These are phyloP conservation scores for Dictyostelium purpureum DNA, from an alignment of 78 protist species.

Conservation along the genomic window DNA sequence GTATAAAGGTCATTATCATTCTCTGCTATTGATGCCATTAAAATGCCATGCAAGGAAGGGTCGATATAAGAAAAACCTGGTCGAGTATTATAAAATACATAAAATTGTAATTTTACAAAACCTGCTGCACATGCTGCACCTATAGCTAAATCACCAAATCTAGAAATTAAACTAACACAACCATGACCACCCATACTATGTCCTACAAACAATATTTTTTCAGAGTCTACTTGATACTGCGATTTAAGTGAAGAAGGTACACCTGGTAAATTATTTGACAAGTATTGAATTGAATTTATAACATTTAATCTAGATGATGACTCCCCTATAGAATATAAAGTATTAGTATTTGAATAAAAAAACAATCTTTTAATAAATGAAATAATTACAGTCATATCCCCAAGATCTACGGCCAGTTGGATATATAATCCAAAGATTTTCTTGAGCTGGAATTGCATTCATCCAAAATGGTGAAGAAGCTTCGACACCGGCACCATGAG, in stretches of 20 bases:
- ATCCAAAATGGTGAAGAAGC: constrained; percentile 19
- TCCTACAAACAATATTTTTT: constrained; percentile 10
- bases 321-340: too few relatives aligned
- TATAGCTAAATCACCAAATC: constrained; percentile 45
- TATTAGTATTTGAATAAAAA: too few relatives aligned
- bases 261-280: constrained; percentile 24
- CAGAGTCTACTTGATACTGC: not conserved
- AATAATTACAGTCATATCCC: constrained; percentile 50
- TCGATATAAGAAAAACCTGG: constrained; percentile 51
- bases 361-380: too few relatives aligned
- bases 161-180: constrained; percentile 6
- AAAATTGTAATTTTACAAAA: constrained; percentile 36
- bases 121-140: constrained; percentile 68
- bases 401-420: constrained; percentile 46
- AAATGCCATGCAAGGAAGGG: constrained; percentile 14
- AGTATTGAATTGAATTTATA: not conserved
- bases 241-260: not conserved
- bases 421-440: constrained; percentile 4
- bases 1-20: constrained; percentile 29
- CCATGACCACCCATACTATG: constrained; percentile 56
- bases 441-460: constrained; percentile 27
- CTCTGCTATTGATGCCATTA: constrained; percentile 67
- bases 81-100: constrained; percentile 12
- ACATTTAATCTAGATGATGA: not conserved
- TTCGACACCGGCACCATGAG: constrained; percentile 78